Base-by-base conservation (phyloP, 2,329 filamentous ascomycete species). In the Thielaviopsis musarum region DNA sequence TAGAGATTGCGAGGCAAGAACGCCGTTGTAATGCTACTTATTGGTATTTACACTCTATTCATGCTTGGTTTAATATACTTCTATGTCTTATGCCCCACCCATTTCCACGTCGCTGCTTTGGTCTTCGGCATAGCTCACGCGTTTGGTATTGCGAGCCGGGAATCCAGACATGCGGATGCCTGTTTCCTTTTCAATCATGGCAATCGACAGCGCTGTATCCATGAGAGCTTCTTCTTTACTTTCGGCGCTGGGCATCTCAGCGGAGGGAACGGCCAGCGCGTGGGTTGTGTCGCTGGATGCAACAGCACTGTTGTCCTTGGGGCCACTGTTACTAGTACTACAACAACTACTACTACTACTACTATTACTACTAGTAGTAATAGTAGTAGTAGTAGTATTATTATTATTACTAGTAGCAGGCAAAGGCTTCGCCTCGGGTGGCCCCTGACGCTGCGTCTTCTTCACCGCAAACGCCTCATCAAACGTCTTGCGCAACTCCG, bases 401-500 rank as follows among this genome's bases (percentile, higher is more conserved):
- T 9, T 19, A 21, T 13, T 52, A 52, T 2, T 15, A 26, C 1
- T 22, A 28, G 21, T 24, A 17, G 17, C 21, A 5, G 30, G 10
- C 30, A 21, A 7, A 10, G n/a, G 21, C 4, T 21, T 9, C 21
- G 26, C 45, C 4, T 15, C 26, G 2, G 30, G 28, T 15, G 9
- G 10, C 10, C 21, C 45, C 12, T 49, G 59, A 9, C 51, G 30
- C 62, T 54, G 55, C 9, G 17, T 52, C 48, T 62, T 62, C 41
- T 70, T 71, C 41, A 68, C 66, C 38, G 69, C 61, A 48, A 71
- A 71, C 2, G 79, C 78, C 65, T 84, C 73, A 60, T 79, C 77
- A 62, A 81, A 85, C 59, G 72, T 69, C 19, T 69, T 70, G 61
- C 76, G 73, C 38, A 81, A 75, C 59, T 76, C 75, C 26, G 74